These are phyloP conservation scores for Vicia villosa DNA, from an alignment of 306 rosid genomes.

Conservation along the genomic window DNA sequence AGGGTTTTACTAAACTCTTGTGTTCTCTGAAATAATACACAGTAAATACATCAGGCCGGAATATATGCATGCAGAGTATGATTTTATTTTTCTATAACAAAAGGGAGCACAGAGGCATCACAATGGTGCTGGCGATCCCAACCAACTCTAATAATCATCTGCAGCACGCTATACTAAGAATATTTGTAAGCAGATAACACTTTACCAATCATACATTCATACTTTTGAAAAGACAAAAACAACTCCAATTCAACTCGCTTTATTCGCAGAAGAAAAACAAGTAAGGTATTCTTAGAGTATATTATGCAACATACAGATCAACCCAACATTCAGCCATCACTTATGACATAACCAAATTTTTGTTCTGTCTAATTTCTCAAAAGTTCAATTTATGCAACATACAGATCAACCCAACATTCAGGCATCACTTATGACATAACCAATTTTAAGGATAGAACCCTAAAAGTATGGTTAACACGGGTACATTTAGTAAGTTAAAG, in stretches of 20 bases:
- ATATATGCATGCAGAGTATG: not conserved
- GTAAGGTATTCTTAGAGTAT: no score
- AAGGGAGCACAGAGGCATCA: no score
- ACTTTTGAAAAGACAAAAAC: not conserved
- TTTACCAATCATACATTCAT: slow-evolving; percentile 11
- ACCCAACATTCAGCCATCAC: not conserved
- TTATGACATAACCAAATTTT: no score
- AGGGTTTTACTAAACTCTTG: slow-evolving; percentile 65
- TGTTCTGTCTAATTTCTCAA: no score
- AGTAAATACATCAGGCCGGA: slow-evolving; percentile 20
- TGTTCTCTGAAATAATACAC: slow-evolving; percentile 59
- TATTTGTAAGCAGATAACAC: not conserved
- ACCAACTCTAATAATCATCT: no score
- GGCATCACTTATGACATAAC: no score
- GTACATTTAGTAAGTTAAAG: not conserved
- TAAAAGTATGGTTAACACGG: not conserved
- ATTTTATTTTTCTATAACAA: not conserved
- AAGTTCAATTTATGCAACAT: no score
- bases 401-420: not conserved
- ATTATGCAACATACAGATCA: no score
- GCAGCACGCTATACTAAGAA: no score
- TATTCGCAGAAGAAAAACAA: not conserved
- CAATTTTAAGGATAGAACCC: no score
- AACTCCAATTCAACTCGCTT: slow-evolving; percentile 14
- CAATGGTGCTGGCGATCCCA: no score